Evolutionary conservation across 2,329 filamentous ascomycete genomes (phyloP).

Genomic region (Ophiocordyceps camponoti-saundersi): DNA sequence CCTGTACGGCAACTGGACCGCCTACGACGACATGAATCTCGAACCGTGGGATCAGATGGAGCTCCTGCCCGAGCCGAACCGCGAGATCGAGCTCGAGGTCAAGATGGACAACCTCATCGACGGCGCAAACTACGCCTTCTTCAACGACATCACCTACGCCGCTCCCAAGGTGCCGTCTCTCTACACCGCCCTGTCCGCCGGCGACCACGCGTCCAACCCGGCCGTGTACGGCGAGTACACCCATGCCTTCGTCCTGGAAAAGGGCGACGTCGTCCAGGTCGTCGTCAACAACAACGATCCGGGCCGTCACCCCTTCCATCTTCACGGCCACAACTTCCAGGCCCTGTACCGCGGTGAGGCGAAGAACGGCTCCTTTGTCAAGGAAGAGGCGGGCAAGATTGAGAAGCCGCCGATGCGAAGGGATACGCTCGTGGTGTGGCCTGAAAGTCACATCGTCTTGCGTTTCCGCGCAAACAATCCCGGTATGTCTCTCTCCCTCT

Average conservation of each 20-base stretch:
- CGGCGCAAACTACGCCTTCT: constrained; percentile 44
- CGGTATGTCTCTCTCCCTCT: constrained; percentile 18
- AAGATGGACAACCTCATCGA: constrained; percentile 45
- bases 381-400: constrained; percentile 25
- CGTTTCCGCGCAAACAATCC: constrained; percentile 53
- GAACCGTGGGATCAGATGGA: constrained; percentile 49
- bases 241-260: constrained; percentile 49
- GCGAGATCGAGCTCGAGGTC: constrained; percentile 44
- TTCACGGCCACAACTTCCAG: constrained; percentile 67
- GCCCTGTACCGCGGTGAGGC: constrained; percentile 42
- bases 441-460: constrained; percentile 50
- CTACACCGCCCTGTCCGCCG: constrained; percentile 54
- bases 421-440: constrained; percentile 49
- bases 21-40: constrained; percentile 59
- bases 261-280: constrained; percentile 53
- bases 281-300: constrained; percentile 61
- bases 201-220: constrained; percentile 39
- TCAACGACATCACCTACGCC: constrained; percentile 66
- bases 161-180: constrained; percentile 61
- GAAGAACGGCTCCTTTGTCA: constrained; percentile 36
- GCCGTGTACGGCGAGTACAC: constrained; percentile 49
- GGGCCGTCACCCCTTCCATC: constrained; percentile 57
- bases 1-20: constrained; percentile 44
- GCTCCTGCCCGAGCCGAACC: constrained; percentile 43
- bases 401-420: constrained; percentile 43